phyloP scores from a whole-genome alignment of 352 stramenopile genomes.

The Globisporangium emineosum region DNA sequence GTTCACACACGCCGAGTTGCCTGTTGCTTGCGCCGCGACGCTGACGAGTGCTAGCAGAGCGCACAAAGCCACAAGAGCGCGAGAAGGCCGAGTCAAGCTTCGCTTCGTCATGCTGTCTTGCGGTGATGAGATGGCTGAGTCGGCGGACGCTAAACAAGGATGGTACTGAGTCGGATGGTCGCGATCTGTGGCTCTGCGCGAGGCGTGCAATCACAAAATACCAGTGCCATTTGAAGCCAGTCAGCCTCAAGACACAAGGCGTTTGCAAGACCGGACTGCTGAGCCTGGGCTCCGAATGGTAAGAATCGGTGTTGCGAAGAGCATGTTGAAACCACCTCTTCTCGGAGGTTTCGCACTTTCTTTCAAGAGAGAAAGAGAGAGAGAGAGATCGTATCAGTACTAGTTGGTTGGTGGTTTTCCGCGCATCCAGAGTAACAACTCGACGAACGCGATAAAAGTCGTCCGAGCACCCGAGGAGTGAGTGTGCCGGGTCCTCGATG shows the following conservation, averaged over 20 bases:
- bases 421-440: too few species aligned
- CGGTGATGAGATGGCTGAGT: background rate
- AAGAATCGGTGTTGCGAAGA: too few species aligned
- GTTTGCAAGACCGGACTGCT: too few species aligned
- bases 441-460: too few species aligned
- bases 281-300: too few species aligned
- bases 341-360: background rate
- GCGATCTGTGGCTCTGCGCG: background rate
- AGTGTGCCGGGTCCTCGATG: too few species aligned
- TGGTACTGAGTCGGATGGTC: background rate
- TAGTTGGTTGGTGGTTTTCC: too few species aligned
- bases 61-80: background rate
- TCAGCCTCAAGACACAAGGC: background rate
- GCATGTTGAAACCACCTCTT: background rate
- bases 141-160: background rate
- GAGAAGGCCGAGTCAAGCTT: background rate
- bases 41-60: background rate
- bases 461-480: too few species aligned
- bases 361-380: too few species aligned
- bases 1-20: background rate
- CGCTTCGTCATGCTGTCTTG: background rate
- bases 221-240: background rate
- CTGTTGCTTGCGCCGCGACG: background rate
- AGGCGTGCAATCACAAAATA: background rate
- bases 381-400: background rate